Base-by-base conservation (phyloP, 2,329 filamentous ascomycete genomes). In the Sporothrix mexicana region DNA sequence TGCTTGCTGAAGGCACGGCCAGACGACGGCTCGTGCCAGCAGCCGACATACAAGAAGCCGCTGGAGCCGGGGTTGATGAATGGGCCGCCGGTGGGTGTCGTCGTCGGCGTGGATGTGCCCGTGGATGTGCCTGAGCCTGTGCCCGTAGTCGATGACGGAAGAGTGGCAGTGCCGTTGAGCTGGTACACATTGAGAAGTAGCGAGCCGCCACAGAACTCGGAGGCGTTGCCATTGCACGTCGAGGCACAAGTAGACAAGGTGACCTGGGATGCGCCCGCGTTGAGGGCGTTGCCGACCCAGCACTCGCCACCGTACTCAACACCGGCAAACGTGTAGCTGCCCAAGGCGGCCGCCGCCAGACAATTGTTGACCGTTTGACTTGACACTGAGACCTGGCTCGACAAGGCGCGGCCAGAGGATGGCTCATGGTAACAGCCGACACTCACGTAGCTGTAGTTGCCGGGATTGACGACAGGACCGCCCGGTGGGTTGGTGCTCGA, bases 351-450 rank as follows among this genome's bases (percentile, higher is more conserved):
- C n/a, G 71, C 62, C 1, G 71, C 71, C 25, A 79, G 69, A 25
- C 79, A 79, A 23, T 25, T 71, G n/a, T 73, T 75, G 3, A 80
- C 77, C 2, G 77, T 80, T 72, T 76, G 57, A 41, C 64, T 75
- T 13, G 2, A 59, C 55, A 2, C n/a, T n/a, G 75, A 74, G 15
- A 76, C 43, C 55, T 72, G 70, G 53, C 57, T 74, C 1, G 75
- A 20, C 15, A 80, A 74, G 0, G 78, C 77, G 0, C 79, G 76
- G 2, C 67, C 62, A n/a, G 66, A 59, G 0, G 75, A 55, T 1
- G 75, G 75, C 73, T 80, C 79, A 17, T 76, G 76, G 72, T 81
- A 83, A 72, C 82, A 83, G 30, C 82, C 82, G 7, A 80, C 73
- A 74, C 78, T 79, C 4, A 51, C 62, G 72, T 80, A 83, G 23